These are phyloP conservation scores for Phlebopus sp. DNA, from an alignment of 1,284 basidiomycete genomes.

Conservation along the genomic window DNA sequence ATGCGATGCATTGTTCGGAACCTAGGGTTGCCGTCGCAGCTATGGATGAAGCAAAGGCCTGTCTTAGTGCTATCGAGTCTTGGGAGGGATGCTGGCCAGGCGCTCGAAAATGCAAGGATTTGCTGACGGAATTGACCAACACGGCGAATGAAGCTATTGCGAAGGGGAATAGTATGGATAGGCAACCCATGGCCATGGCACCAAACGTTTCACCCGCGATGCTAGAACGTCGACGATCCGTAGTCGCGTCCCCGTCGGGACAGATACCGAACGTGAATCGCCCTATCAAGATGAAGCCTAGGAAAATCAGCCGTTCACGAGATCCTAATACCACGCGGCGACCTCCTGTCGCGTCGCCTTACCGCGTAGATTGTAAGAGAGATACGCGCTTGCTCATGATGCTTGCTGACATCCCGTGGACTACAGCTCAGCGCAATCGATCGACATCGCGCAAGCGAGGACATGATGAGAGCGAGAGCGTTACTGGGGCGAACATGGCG, in stretches of 20 bases:
- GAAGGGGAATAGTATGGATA: conserved; percentile 33
- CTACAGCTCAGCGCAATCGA: conserved; percentile 59
- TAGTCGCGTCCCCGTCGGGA: conserved; percentile 20
- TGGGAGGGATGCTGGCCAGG: conserved; percentile 91
- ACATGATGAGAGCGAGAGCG: conserved; percentile 57
- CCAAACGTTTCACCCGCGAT: conserved; percentile 34
- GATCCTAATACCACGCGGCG: conserved; percentile 60
- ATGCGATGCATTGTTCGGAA: conserved; percentile 82
- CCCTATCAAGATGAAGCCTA: conserved; percentile 50
- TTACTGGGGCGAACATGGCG: conserved; percentile 33
- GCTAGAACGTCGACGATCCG: conserved; percentile 49
- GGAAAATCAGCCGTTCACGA: conserved; percentile 55
- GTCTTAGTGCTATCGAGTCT: conserved; percentile 67
- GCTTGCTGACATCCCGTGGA: conserved; percentile 26
- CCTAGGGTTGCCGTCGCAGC: conserved; percentile 64
- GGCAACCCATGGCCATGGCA: conserved; percentile 24
- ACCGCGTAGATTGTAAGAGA: conserved; percentile 64
- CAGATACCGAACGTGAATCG: conserved; percentile 39
- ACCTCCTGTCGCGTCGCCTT: conserved; percentile 58
- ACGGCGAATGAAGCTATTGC: conserved; percentile 68
- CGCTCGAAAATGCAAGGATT: conserved; percentile 79
- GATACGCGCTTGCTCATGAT: conserved; percentile 5
- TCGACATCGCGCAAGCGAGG: conserved; percentile 72
- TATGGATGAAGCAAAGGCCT: conserved; percentile 79
- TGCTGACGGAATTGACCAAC: conserved; percentile 63